Evolutionary conservation across 2,329 filamentous ascomycete species (phyloP).

Genomic region (Cordyceps cicadae): DNA sequence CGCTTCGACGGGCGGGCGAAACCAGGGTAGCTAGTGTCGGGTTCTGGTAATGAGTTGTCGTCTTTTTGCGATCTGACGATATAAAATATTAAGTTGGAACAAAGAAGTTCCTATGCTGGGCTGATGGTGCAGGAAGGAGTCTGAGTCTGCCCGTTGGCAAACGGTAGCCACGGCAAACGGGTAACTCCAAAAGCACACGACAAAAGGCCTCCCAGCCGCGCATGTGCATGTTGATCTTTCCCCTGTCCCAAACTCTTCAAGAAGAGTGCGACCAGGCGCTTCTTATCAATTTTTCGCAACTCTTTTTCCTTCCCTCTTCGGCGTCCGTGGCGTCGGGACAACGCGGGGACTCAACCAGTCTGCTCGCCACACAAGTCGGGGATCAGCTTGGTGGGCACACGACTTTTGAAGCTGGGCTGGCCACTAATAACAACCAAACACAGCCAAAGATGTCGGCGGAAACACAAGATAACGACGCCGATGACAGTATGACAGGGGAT

Average conservation of each 20-base stretch:
- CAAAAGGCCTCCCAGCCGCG: not conserved
- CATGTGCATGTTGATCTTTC: not conserved
- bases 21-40: not conserved
- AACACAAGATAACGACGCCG: not conserved
- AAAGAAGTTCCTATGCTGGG: not conserved
- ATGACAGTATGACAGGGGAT: not conserved
- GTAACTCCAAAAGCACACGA: not conserved
- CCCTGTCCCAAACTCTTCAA: not conserved
- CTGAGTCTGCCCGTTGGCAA: not conserved
- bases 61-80: not conserved
- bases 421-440: not conserved
- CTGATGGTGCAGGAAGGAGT: not conserved
- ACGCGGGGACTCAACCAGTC: not conserved
- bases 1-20: not conserved
- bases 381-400: slow-evolving; percentile 3
- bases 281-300: not conserved
- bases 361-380: not conserved
- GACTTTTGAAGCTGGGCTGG: not conserved
- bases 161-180: not conserved
- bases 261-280: not conserved
- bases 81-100: not conserved
- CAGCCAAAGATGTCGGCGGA: not conserved
- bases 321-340: not conserved
- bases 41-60: not conserved
- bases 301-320: not conserved